These are phyloP conservation scores for Zoysia japonica DNA, from an alignment of 176 grass and related monocot genomes.

Conservation along the genomic window DNA sequence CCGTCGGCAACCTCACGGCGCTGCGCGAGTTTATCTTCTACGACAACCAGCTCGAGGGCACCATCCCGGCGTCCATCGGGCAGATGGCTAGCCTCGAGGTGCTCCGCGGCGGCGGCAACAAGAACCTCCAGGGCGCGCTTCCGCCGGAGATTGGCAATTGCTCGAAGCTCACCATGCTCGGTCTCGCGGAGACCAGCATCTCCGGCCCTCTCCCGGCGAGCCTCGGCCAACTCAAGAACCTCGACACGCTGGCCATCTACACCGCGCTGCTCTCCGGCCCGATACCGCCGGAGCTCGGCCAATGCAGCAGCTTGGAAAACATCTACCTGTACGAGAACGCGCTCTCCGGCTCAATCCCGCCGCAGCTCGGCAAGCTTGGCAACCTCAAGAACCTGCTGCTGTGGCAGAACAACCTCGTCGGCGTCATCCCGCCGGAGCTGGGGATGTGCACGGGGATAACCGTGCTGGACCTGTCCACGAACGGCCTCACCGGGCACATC, in stretches of 20 bases:
- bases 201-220: conserved; percentile 58
- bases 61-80: conserved; percentile 61
- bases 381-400: conserved; percentile 70
- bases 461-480: conserved; percentile 72
- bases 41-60: conserved; percentile 80
- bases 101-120: conserved; percentile 69
- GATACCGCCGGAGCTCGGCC: conserved; percentile 68
- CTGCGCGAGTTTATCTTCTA: conserved; percentile 68
- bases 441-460: conserved; percentile 52
- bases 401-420: conserved; percentile 87
- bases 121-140: conserved; percentile 65
- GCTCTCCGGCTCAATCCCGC: conserved; percentile 68
- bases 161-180: conserved; percentile 64
- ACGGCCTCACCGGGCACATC: conserved; percentile 76
- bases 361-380: conserved; percentile 57
- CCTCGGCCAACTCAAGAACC: conserved; percentile 58
- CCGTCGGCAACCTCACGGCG: conserved; percentile 55
- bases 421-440: conserved; percentile 77
- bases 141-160: conserved; percentile 66
- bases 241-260: conserved; percentile 74
- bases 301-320: conserved; percentile 55
- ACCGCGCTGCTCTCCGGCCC: conserved; percentile 69
- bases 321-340: conserved; percentile 81
- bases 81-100: conserved; percentile 54
- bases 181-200: conserved; percentile 79